Conservation (phyloP, 2,329 filamentous ascomycete genomes). For the Bipolaris gigantea region DNA sequence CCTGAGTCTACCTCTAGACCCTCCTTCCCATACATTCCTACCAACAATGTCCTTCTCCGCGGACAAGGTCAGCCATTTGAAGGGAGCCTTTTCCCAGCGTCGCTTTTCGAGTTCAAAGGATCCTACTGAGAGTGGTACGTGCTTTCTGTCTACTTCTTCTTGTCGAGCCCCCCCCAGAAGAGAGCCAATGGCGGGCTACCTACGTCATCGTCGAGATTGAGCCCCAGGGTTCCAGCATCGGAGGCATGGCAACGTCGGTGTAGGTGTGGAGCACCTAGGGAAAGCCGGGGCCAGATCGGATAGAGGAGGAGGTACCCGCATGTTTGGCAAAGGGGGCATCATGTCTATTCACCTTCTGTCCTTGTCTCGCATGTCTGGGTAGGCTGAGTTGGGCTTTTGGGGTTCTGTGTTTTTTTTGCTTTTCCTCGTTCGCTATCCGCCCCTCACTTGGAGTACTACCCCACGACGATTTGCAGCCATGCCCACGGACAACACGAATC, state of each 20-base stretch:
- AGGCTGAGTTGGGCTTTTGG: not conserved
- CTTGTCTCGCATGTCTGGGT: not conserved
- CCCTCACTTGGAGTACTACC: not conserved
- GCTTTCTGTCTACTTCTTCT: not conserved
- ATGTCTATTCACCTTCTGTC: not conserved
- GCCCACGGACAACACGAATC: constrained; percentile 10
- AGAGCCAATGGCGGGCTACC: no score
- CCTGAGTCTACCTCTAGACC: constrained; percentile 3
- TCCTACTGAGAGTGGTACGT: constrained; percentile 43
- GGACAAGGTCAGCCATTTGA: constrained; percentile 37
- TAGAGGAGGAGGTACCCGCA: not conserved
- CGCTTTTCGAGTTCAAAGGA: constrained; percentile 44
- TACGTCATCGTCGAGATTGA: constrained; percentile 16
- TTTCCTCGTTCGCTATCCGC: not conserved
- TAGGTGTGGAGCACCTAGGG: not conserved
- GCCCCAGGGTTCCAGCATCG: not conserved
- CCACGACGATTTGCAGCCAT: not conserved
- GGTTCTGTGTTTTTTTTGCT: not conserved
- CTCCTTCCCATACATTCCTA: constrained; percentile 2
- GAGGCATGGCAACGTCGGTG: not conserved
- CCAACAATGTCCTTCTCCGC: constrained; percentile 43
- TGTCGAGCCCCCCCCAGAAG: not conserved
- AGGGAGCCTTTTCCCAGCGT: constrained; percentile 33
- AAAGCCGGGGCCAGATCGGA: not conserved
- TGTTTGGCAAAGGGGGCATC: not conserved